Conservation (phyloP, 495 filamentous ascomycete species). For the Neurospora sp. region DNA sequence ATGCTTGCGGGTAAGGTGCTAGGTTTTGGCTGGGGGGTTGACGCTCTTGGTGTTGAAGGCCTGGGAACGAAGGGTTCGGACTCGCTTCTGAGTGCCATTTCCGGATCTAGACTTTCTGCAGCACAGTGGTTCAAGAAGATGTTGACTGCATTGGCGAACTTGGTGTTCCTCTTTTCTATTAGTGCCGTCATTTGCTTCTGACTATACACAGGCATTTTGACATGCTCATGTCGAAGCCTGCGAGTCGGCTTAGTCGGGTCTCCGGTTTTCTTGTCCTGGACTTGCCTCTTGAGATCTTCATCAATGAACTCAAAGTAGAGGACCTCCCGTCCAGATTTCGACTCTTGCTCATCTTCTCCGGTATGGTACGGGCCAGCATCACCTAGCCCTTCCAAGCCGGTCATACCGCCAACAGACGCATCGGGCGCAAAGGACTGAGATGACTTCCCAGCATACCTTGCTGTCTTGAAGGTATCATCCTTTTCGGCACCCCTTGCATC, state of each 20-base stretch:
- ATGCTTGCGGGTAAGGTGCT: slow-evolving; percentile 54
- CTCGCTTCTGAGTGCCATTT: slow-evolving; percentile 48
- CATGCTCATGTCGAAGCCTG: slow-evolving; percentile 60
- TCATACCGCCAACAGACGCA: slow-evolving; percentile 39
- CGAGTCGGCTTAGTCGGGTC: slow-evolving; percentile 54
- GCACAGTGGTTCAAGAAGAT: slow-evolving; percentile 66
- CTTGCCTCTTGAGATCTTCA: slow-evolving; percentile 78
- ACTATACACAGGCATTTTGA: slow-evolving; percentile 90
- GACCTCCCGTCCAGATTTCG: slow-evolving; percentile 46
- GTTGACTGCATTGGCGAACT: slow-evolving; percentile 72
- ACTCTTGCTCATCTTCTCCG: slow-evolving; percentile 13
- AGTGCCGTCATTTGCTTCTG: slow-evolving; percentile 84
- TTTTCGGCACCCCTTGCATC: slow-evolving; percentile 57
- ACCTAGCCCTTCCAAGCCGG: slow-evolving; percentile 31
- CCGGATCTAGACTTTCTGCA: slow-evolving; percentile 55
- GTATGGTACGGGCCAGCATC: background rate
- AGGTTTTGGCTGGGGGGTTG: slow-evolving; percentile 17
- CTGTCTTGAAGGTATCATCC: slow-evolving; percentile 41
- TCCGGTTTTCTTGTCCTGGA: slow-evolving; percentile 57
- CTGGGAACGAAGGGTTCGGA: slow-evolving; percentile 41
- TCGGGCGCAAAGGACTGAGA: slow-evolving; percentile 33
- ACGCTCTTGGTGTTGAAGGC: slow-evolving; percentile 15
- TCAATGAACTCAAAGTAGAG: slow-evolving; percentile 89
- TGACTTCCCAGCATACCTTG: slow-evolving; percentile 26
- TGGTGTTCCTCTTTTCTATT: slow-evolving; percentile 85